Percentiles rank a stretch among this genome's conserved stretches.
Conservation (phyloP, 2,329 filamentous ascomycete genomes). For the Aspergillus sojae region DNA sequence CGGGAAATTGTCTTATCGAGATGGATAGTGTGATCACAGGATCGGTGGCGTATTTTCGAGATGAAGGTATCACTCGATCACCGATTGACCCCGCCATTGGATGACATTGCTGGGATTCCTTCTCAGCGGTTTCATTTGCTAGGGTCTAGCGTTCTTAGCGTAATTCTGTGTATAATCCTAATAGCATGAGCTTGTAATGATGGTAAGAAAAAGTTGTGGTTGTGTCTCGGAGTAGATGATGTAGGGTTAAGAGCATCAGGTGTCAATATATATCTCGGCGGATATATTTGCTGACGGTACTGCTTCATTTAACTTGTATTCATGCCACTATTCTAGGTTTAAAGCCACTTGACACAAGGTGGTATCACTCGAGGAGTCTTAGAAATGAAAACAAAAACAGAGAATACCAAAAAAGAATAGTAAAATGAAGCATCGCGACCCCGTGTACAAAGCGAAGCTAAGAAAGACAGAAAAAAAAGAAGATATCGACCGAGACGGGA, state of each 20-base stretch:
- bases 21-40: no score
- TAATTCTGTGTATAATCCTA: no score
- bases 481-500: slow-evolving; percentile 2
- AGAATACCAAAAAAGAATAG: neutral
- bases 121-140: neutral
- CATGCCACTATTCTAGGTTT: neutral
- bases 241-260: neutral
- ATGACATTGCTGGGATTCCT: neutral
- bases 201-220: no score
- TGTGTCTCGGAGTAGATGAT: neutral
- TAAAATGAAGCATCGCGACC: no score
- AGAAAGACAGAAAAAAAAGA: neutral
- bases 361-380: no score
- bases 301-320: no score
- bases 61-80: neutral
- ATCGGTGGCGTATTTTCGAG: neutral
- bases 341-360: neutral
- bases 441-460: no score
- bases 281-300: no score
- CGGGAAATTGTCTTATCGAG: no score
- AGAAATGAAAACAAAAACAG: neutral
- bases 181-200: no score
- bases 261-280: neutral
- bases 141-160: no score
- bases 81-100: neutral